Base-by-base conservation (phyloP, 352 stramenopile genomes). In the Pythium aphanidermatum region DNA sequence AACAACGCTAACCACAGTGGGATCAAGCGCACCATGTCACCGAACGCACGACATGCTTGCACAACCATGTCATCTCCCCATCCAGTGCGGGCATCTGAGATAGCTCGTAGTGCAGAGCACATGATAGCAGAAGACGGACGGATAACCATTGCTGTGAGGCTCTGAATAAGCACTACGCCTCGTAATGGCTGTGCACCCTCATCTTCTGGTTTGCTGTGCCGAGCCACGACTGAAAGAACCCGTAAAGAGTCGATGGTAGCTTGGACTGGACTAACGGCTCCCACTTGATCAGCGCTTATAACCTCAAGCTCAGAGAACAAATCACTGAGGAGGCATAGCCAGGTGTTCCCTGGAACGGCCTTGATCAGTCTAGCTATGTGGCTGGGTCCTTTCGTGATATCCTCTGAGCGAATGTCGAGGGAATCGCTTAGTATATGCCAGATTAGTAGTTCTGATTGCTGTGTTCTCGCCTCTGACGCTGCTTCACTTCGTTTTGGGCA, bases 1-100 rank as follows among this genome's bases (percentile, higher is more conserved):
- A 85, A 87, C 19, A 82, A 37, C 3, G 49, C 12, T 0, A 87
- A 46, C 31, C 81, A 55, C 34, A 59, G 59, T 2, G 31, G 34
- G 13, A 87, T 46, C 5, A 86, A 14, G 8, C 46, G 10, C 1
- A 35, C 13, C 0, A 51, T 68, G 11, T 36, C 35, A 11, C 20
- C n/a, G 16, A 68, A 65, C 3, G 28, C 48, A 7, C 17, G 37
- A 41, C 65, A 71, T 1, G 58, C 60, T 10, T 46, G 37, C 10
- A 81, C 37, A 0, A 81, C 35, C 9, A 53, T 43, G 0, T 50
- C 49, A 32, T 81, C 69, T 2, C 63, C 49, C 55, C 55, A 64
- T 3, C 49, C 49, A 12, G 14, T 11, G 1, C 48, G 43, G 5
- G 51, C 27, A 13, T 23, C 34, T 3, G 28, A 28, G 5, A 64